Evolutionary conservation across 768 basidiomycete genomes (phyloP), one percentile per base, ranked within the genome.

Genomic region (Leccinum longicurvipes): DNA sequence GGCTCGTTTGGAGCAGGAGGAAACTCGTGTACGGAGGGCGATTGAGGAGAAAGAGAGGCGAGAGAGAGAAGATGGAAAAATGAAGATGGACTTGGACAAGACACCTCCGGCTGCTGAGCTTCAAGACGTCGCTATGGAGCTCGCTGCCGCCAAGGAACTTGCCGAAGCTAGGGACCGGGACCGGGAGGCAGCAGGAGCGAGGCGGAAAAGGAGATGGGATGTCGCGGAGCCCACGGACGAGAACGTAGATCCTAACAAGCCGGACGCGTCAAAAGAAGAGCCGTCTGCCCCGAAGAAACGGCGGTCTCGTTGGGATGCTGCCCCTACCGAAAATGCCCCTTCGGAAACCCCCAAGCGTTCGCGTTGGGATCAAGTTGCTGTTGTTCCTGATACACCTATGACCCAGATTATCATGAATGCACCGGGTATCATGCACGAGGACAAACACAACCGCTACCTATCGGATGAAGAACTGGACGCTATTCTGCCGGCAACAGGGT

Each of bases 361-460:
- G 27, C 84, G 95, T 50, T 99, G 96, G 97, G 97, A 99, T 71
- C 93, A 97, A 73, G 91, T 93, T 17, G 94, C 97, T 6, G 79
- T 81, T 50, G 77, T 84, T 4, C 72, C 81, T 6, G 89, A 91
- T 49, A 78, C 72, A 1, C 87, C 87, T 3, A 87, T 89, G 80
- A 79, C 81, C 1, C 86, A 83, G 41, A 92, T 92, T 48, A 91
- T 92, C 68, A 92, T 92, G 90, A 91, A 91, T 61, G 86, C 88
- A 1, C 91, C 89, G 3, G 78, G 81, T 53, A 81, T 89, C 60
- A 79, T 90, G 76, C 90, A 93, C 59, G 92, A 93, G 63, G 93
- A 98, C 76, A 94, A 94, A 65, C 91, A 97, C 68, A 97, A 97
- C 66, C 83, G 94, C n/a, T 94, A 91, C 65, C 85, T 98, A 45